A percentile compares a stretch with the other conserved stretches of the same genome.
These are phyloP conservation scores for Calocybe gangraenosa DNA, from an alignment of 768 basidiomycete genomes.

Conservation along the genomic window DNA sequence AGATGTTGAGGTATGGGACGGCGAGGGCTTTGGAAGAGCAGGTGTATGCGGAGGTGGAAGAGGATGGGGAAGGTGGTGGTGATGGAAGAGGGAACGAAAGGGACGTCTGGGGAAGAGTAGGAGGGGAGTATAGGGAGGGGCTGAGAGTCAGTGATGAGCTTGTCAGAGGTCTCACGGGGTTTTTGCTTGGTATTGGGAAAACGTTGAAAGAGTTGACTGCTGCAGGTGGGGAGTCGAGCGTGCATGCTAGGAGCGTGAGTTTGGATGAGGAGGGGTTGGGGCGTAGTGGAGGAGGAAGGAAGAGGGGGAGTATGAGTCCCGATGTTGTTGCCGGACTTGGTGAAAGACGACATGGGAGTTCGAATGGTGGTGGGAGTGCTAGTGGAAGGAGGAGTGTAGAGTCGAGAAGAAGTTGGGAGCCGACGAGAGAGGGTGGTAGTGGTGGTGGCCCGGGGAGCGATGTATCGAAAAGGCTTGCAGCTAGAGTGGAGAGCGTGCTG, in stretches of 20 bases:
- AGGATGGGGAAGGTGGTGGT: slow-evolving; percentile 24
- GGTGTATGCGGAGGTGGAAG: slow-evolving; percentile 71
- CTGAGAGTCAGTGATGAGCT: slow-evolving; percentile 74
- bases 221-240: slow-evolving; percentile 26
- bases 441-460: neutral
- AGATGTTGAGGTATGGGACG: slow-evolving; percentile 51
- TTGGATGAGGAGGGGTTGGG: slow-evolving; percentile 45
- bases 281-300: slow-evolving; percentile 22
- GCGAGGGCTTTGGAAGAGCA: slow-evolving; percentile 64
- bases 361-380: slow-evolving; percentile 23
- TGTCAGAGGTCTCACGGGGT: slow-evolving; percentile 69
- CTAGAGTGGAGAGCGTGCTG: neutral
- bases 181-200: slow-evolving; percentile 72
- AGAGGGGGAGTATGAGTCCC: slow-evolving; percentile 23
- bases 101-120: slow-evolving; percentile 66
- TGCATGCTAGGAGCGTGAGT: slow-evolving; percentile 50
- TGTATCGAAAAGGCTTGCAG: neutral
- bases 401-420: slow-evolving; percentile 49
- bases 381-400: slow-evolving; percentile 50
- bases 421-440: neutral
- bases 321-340: slow-evolving; percentile 14
- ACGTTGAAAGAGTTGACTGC: slow-evolving; percentile 56
- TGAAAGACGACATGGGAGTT: slow-evolving; percentile 18
- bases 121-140: slow-evolving; percentile 69
- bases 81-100: slow-evolving; percentile 23